Evolutionary conservation across 106 monocot species (phyloP), one percentile per base, ranked within the genome.

Genomic region (Iris macrosiphon): DNA sequence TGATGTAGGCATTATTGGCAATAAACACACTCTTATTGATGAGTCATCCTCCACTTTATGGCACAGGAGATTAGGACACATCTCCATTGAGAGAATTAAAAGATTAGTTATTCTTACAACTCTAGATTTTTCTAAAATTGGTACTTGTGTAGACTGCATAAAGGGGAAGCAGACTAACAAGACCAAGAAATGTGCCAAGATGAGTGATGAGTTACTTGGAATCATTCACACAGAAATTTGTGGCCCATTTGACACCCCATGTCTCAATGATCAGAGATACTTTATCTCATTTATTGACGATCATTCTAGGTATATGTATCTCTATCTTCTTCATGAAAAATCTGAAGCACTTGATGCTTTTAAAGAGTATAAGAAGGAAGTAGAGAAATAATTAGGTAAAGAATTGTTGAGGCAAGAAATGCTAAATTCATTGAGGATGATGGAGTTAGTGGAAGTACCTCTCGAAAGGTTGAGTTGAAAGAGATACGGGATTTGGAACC

Each of bases 381-480:
- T 61, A 45, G 60, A 61, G 31, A 61, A 31, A 7, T 15, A 61
- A 45, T 29, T 61, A n/a, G 10, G 60, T 12, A 31, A 19, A 46
- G 31, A 45, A 30, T n/a, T n/a, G n/a, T n/a, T n/a, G n/a, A n/a
- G n/a, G n/a, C n/a, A n/a, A n/a, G n/a, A n/a, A n/a, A n/a, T n/a
- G n/a, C n/a, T n/a, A n/a, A n/a, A n/a, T n/a, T n/a, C n/a, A n/a
- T n/a, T n/a, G n/a, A n/a, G n/a, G n/a, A n/a, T n/a, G n/a, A n/a
- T n/a, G n/a, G n/a, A n/a, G n/a, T n/a, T n/a, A n/a, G n/a, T n/a
- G n/a, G n/a, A n/a, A n/a, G n/a, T n/a, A n/a, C n/a, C n/a, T n/a
- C n/a, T n/a, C n/a, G n/a, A n/a, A n/a, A 52, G 3, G 10, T 52
- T 20, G 17, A 34, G 4, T 34, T n/a, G n/a, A n/a, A n/a, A n/a